Evolutionary conservation across 1,139 yeast genomes (phyloP), one percentile per base, ranked within the genome.

Genomic region (Trichomonascaceae sp.): DNA sequence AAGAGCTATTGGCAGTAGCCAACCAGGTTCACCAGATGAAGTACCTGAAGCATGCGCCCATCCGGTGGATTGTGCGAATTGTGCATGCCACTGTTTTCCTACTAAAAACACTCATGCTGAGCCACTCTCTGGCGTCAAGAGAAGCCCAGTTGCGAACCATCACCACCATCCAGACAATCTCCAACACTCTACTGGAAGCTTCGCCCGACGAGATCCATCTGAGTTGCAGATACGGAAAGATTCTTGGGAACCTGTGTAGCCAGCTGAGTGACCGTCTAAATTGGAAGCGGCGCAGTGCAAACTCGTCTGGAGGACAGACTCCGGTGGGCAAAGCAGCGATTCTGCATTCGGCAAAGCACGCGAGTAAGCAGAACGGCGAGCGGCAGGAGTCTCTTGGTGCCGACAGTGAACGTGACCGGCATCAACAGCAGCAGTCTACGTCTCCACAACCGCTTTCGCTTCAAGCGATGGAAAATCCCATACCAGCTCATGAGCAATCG

Each of bases 1-100:
- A 77, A 46, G 93, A 80, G 48, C 71, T 82, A 53, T 58, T 85
- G 26, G 67, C 71, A 20, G 77, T 79, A 3, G 82, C 89, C 2
- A 73, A 73, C 37, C 60, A 93, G 28, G 75, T 82, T 2, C 84
- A 78, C 47, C 47, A 46, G 8, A 60, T 77, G 41, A 72, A 70
- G 41, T 60, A 76, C 62, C 59, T 82, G 35, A 64, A 76, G 40
- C 79, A 69, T 49, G 82, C 87, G 74, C 95, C 97, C 0, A 87
- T 84, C 11, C 64, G 95, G 42, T 85, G 95, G 94, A 75, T 80
- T 4, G 79, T 85, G 1, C 64, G 94, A 39, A 74, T 84, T 26
- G 87, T 87, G n/a, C 71, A 92, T 46, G 85, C 95, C 0, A 87
- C 84, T 4, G 92, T 94, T 2, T 87, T 85, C 51, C 69, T 87